Percentiles rank a stretch among this genome's conserved stretches.
Conservation (phyloP, 2,329 filamentous ascomycete species). For the Fusarium stilboides region DNA sequence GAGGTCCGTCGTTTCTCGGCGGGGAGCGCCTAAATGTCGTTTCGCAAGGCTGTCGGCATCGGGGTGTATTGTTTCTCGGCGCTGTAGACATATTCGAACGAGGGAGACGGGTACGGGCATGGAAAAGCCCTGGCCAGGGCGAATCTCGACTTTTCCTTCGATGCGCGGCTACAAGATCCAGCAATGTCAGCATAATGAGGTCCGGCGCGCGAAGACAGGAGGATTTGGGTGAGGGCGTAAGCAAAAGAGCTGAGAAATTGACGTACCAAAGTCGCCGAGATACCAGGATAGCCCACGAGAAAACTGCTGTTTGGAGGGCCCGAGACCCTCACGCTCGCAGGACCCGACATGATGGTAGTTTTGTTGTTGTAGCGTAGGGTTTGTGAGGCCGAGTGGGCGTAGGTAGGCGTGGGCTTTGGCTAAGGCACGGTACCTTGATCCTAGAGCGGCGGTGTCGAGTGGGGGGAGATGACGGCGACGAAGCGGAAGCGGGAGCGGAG, state of each 20-base stretch:
- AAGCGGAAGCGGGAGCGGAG: conserved; percentile 38
- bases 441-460: conserved; percentile 42
- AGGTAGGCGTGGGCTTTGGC: conserved; percentile 2
- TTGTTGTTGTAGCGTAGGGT: conserved; percentile 31
- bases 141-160: conserved; percentile 97
- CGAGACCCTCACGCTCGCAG: conserved; percentile 85
- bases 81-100: conserved; percentile 93
- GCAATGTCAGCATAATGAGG: conserved; percentile 38
- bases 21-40: conserved; percentile 89
- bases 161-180: conserved; percentile 81
- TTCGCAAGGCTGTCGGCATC: conserved; percentile 95
- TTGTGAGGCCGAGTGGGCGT: conserved; percentile 23
- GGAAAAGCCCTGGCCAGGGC: conserved; percentile 86
- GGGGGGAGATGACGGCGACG: conserved; percentile 44
- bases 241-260: conserved; percentile 27
- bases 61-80: conserved; percentile 96
- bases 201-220: conserved; percentile 22
- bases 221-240: conserved; percentile 21
- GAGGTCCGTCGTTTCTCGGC: conserved; percentile 91
- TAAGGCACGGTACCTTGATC: conserved; percentile 18
- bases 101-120: conserved; percentile 92
- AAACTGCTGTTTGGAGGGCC: conserved; percentile 98
- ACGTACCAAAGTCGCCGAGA: conserved; percentile 95
- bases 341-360: conserved; percentile 48
- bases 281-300: conserved; percentile 96